Percentiles rank a stretch among this genome's conserved stretches.
phyloP scores from a whole-genome alignment of 2,329 filamentous ascomycete species.

The Calcarisporium arbuscula region DNA sequence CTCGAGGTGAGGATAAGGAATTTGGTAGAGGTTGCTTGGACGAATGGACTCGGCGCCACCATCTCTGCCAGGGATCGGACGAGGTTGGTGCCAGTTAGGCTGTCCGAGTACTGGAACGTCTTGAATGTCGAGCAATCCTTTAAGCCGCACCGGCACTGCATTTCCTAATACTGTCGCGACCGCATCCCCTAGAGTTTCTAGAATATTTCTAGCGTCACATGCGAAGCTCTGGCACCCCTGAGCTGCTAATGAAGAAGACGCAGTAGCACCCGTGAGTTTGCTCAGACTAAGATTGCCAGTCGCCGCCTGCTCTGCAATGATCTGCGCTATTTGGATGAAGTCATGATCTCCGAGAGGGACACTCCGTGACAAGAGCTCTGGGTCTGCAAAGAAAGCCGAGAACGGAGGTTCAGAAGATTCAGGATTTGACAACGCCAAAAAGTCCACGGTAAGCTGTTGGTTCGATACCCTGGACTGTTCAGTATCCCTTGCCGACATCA shows the following conservation, averaged over 20 bases:
- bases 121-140: conserved; percentile 49
- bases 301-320: conserved; percentile 64
- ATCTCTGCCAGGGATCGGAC: conserved; percentile 36
- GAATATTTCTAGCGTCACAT: conserved; percentile 38
- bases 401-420: conserved; percentile 45
- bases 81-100: conserved; percentile 44
- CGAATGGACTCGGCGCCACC: conserved; percentile 38
- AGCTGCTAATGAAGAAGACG: conserved; percentile 17
- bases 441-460: conserved; percentile 40
- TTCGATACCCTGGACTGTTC: conserved; percentile 41
- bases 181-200: conserved; percentile 39
- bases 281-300: conserved; percentile 39
- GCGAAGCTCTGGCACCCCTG: conserved; percentile 36
- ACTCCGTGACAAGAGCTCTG: conserved; percentile 45
- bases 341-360: conserved; percentile 49
- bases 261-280: conserved; percentile 15
- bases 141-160: conserved; percentile 30
- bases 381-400: conserved; percentile 51
- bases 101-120: conserved; percentile 50
- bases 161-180: conserved; percentile 38
- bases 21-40: conserved; percentile 50
- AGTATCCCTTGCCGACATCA: conserved; percentile 43
- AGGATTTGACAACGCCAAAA: conserved; percentile 41
- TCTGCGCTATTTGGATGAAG: conserved; percentile 60
- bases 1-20: conserved; percentile 65